Conservation (phyloP, 768 basidiomycete genomes). For the Suillus subaureus region DNA sequence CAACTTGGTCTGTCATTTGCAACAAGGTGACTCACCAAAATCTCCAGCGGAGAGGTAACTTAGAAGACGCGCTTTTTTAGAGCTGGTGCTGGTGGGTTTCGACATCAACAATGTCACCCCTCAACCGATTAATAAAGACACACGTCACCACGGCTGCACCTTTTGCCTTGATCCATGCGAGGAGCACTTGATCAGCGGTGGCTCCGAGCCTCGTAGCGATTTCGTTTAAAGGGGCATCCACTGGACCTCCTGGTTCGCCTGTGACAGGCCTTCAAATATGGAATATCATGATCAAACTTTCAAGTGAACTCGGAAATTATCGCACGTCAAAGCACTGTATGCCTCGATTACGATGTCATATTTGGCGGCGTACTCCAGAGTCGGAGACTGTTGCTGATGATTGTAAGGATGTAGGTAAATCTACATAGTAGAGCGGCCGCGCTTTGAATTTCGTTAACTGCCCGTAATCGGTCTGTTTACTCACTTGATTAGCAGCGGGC, state of each 20-base stretch:
- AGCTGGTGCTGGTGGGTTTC: constrained; percentile 50
- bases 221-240: constrained; percentile 57
- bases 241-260: constrained; percentile 56
- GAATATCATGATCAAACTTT: constrained; percentile 2
- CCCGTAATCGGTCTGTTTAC: constrained; percentile 10
- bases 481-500: constrained; percentile 70
- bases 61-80: constrained; percentile 63
- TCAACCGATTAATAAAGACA: constrained; percentile 10
- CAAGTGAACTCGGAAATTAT: constrained; percentile 2
- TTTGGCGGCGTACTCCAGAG: constrained; percentile 57
- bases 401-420: constrained; percentile 76
- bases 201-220: constrained; percentile 55
- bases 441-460: background rate
- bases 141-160: constrained; percentile 68
- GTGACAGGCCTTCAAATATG: constrained; percentile 62
- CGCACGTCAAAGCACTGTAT: constrained; percentile 68
- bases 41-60: constrained; percentile 73
- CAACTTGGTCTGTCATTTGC: background rate
- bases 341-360: constrained; percentile 72
- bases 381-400: constrained; percentile 49
- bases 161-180: constrained; percentile 75
- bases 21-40: constrained; percentile 43
- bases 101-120: background rate
- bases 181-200: constrained; percentile 65
- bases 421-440: constrained; percentile 34